Percentiles rank a stretch among this genome's conserved stretches.
Evolutionary conservation across 495 filamentous ascomycete genomes (phyloP).

Genomic region (Lasiosphaeris hirsuta): DNA sequence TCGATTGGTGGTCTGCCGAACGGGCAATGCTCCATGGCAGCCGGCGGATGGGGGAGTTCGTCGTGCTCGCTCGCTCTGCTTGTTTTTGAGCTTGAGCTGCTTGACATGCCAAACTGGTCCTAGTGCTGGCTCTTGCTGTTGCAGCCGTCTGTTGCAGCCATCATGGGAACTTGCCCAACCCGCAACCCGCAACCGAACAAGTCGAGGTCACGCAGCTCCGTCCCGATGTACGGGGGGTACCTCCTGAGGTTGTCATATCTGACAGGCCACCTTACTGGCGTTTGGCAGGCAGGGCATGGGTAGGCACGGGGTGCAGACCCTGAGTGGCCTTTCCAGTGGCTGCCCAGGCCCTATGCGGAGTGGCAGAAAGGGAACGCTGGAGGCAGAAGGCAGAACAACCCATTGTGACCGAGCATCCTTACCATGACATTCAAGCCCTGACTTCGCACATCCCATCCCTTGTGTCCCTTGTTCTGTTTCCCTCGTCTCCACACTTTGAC

Average conservation of each 20-base stretch:
- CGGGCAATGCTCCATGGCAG: neutral
- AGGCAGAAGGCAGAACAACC: slow-evolving; percentile 8
- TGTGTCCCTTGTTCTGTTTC: slow-evolving; percentile 27
- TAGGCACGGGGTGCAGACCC: slow-evolving; percentile 21
- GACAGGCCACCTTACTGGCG: slow-evolving; percentile 17
- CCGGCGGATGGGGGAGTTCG: neutral
- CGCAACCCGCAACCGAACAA: slow-evolving; percentile 8
- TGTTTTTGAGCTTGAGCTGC: too few species aligned
- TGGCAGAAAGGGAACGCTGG: too few species aligned
- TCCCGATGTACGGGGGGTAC: slow-evolving; percentile 14
- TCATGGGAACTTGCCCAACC: slow-evolving; percentile 2
- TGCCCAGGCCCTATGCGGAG: slow-evolving; percentile 18
- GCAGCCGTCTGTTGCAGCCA: slow-evolving; percentile 5
- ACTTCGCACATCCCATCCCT: slow-evolving; percentile 22
- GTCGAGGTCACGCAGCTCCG: slow-evolving; percentile 8
- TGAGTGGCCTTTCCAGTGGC: slow-evolving; percentile 22
- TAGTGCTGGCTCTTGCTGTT: slow-evolving; percentile 16
- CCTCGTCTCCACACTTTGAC: slow-evolving; percentile 18
- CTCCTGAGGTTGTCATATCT: slow-evolving; percentile 14
- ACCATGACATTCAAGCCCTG: slow-evolving; percentile 26
- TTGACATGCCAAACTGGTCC: too few species aligned
- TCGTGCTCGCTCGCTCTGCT: neutral
- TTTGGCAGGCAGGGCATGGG: slow-evolving; percentile 30
- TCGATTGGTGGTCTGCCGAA: neutral
- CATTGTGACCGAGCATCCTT: slow-evolving; percentile 14